Percentiles rank a stretch among this genome's conserved stretches.
Evolutionary conservation across 1,139 yeast genomes (phyloP).

Genomic region (Geotrichum fermentans): DNA sequence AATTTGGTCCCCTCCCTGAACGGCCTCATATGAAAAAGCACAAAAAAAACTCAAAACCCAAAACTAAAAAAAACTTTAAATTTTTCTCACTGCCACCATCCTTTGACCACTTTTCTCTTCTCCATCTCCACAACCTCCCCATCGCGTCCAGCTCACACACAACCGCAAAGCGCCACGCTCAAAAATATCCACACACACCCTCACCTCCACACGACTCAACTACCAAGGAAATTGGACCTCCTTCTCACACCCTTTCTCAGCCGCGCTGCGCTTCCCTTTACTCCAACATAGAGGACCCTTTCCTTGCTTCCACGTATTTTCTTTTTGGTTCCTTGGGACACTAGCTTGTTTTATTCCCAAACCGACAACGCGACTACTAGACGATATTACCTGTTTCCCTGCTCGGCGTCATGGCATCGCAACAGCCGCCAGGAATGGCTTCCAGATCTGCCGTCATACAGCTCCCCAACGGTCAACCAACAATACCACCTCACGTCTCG

Average conservation of each 20-base stretch:
- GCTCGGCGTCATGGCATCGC: conserved; percentile 4
- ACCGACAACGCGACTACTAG: neutral
- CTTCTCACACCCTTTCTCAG: too few species aligned
- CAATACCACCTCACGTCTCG: conserved; percentile 3
- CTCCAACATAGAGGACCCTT: too few species aligned
- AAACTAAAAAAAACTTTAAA: too few species aligned
- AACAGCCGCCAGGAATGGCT: neutral
- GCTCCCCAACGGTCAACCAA: conserved; percentile 6
- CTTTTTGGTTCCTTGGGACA: neutral
- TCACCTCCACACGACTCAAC: neutral
- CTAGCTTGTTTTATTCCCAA: neutral
- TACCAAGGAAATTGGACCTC: too few species aligned
- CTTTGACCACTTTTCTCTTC: neutral
- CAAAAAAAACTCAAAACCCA: neutral
- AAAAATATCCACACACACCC: too few species aligned
- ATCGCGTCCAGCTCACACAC: too few species aligned
- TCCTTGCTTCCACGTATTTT: neutral
- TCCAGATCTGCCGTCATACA: conserved; percentile 4
- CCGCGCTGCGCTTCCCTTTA: too few species aligned
- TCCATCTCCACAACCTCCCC: neutral
- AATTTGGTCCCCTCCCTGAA: too few species aligned
- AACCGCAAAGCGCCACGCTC: too few species aligned
- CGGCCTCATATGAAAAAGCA: neutral
- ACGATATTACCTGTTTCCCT: neutral
- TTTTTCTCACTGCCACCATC: neutral